Base-by-base conservation (phyloP, 768 basidiomycete genomes). In the Ramaria sp. region DNA sequence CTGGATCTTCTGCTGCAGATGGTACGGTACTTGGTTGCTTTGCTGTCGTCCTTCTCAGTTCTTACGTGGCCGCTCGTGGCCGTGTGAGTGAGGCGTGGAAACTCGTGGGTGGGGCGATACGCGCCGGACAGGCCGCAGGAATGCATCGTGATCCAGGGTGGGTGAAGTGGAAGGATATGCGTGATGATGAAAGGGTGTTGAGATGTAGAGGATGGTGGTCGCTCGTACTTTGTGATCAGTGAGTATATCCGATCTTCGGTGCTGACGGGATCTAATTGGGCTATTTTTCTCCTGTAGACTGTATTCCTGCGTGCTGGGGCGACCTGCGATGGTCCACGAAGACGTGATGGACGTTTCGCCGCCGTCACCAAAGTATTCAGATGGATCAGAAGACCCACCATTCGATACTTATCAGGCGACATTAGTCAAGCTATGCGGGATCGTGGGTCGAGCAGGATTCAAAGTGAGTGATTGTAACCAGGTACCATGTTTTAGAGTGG, bases 1-100 rank as follows among this genome's bases (percentile, higher is more conserved):
- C 8, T 18, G 22, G 25, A 25, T 20, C n/a, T 37, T 41, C 57
- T 18, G 70, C 70, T 12, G 69, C 71, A 10, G 73, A 77, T 52
- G 77, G 76, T 9, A 72, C 72, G 1, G 71, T 74, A 0, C 63
- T 77, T 8, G 69, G 70, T 5, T 77, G 75, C 56, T 63, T 78
- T 34, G 75, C 75, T 0, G 68, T 72, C 4, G 72, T 71, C 1
- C 60, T 78, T 30, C 66, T 77, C 22, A 71, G 70, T 27, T 68
- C 68, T 50, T 77, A 73, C 58, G 69, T 78, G 16, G 68, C 73
- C 0, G 71, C 74, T 50, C 63, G 70, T 25, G 77, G 77, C 8
- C 70, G 71, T 36, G 68, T 74, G 20, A 78, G 75, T 57, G 78
- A 65, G 37, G 61, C 65, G 3, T 66, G 64, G 64, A 66, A 66